phyloP scores from a whole-genome alignment of 2,329 filamentous ascomycete species.

The Fusarium hostae region DNA sequence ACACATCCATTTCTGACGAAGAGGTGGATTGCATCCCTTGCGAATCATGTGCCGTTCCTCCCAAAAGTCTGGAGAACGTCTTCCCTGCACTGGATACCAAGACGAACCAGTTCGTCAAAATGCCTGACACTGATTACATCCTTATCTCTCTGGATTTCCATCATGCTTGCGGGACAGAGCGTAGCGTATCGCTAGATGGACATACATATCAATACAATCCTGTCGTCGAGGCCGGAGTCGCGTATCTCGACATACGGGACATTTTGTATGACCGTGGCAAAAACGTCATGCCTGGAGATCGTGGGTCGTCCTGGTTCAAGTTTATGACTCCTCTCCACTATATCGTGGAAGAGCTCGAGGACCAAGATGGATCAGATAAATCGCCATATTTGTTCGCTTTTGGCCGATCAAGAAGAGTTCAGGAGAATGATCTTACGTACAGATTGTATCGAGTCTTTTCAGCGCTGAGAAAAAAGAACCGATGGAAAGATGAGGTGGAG shows the following conservation, averaged over 20 bases:
- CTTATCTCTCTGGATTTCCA: constrained; percentile 20
- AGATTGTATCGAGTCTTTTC: constrained; percentile 2
- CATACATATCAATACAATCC: constrained; percentile 1
- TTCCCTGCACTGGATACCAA: not conserved
- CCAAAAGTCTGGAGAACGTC: not conserved
- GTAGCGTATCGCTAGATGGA: not conserved
- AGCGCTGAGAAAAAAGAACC: constrained; percentile 10
- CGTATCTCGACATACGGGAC: constrained; percentile 27
- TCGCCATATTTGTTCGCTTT: constrained; percentile 23
- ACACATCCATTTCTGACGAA: not conserved
- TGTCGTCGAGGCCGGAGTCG: constrained; percentile 17
- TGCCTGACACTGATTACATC: constrained; percentile 11
- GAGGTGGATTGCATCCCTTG: not conserved
- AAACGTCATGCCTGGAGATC: constrained; percentile 3
- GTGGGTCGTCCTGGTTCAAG: constrained; percentile 32
- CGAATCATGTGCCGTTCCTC: not conserved
- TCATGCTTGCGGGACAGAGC: constrained; percentile 3
- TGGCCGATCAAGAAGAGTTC: constrained; percentile 19
- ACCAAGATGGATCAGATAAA: not conserved
- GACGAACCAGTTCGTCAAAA: not conserved
- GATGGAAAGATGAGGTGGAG: constrained; percentile 2
- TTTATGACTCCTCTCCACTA: constrained; percentile 24
- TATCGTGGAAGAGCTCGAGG: constrained; percentile 20
- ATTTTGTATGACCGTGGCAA: not conserved
- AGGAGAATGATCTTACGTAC: not conserved